Conservation (phyloP, 176 grass and related monocot species). For the Poa pratensis region DNA sequence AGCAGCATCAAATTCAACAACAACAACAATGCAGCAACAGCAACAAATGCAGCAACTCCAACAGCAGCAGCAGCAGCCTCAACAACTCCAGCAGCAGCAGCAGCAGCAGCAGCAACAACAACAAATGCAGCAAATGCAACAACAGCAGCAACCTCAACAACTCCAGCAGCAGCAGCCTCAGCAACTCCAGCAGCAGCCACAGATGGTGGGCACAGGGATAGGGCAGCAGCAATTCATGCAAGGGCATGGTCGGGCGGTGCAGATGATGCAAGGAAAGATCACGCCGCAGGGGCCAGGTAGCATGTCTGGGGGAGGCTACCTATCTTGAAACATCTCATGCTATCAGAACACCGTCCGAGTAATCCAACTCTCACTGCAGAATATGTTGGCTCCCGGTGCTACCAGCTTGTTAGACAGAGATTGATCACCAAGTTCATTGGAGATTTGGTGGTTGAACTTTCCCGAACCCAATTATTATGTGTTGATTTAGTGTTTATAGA, state of each 20-base stretch:
- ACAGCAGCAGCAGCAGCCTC: conserved; percentile 32
- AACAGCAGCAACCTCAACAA: conserved; percentile 44
- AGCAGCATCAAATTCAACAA: conserved; percentile 49
- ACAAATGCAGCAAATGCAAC: conserved; percentile 49
- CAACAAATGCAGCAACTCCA: conserved; percentile 50
- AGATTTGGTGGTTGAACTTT: background rate
- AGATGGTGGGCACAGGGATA: conserved; percentile 74
- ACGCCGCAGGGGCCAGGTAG: conserved; percentile 48
- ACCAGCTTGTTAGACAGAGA: background rate
- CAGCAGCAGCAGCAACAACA: conserved; percentile 22
- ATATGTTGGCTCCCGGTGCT: background rate
- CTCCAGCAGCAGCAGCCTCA: conserved; percentile 43
- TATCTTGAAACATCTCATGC: conserved; percentile 45
- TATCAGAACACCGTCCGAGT: background rate
- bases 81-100: conserved; percentile 21
- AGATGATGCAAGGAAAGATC: conserved; percentile 83
- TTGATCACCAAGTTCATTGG: background rate
- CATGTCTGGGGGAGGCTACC: conserved; percentile 70
- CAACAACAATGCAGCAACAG: conserved; percentile 43
- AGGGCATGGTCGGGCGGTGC: conserved; percentile 59
- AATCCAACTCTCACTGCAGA: background rate
- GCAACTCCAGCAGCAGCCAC: conserved; percentile 44
- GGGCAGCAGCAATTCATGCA: conserved; percentile 74
- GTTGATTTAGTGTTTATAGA: conserved; percentile 7
- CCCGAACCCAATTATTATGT: background rate